phyloP scores from a whole-genome alignment of 2,329 filamentous ascomycete genomes.

The Neurospora crassa region DNA sequence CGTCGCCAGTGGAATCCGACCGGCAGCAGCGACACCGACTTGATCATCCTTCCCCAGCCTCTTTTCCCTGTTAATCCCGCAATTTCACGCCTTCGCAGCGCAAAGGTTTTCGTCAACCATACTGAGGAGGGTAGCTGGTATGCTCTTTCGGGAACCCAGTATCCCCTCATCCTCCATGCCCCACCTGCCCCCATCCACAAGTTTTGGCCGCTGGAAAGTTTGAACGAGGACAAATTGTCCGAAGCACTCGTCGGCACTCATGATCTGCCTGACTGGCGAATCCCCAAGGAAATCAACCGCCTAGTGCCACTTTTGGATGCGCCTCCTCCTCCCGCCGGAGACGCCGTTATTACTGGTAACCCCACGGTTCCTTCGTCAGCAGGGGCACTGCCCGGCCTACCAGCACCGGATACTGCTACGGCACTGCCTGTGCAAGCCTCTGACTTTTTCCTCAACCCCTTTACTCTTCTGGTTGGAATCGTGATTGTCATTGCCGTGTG shows the following conservation, averaged over 20 bases:
- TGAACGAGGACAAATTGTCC: constrained; percentile 39
- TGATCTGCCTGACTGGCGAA: constrained; percentile 39
- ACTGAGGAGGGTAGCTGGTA: constrained; percentile 88
- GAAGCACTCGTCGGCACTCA: constrained; percentile 65
- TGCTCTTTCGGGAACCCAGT: constrained; percentile 76
- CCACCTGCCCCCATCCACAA: constrained; percentile 36
- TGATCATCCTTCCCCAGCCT: constrained; percentile 82
- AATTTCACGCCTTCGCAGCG: constrained; percentile 43
- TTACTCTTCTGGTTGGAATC: background rate
- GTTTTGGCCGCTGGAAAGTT: constrained; percentile 38
- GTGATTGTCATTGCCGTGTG: background rate
- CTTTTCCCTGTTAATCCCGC: constrained; percentile 48
- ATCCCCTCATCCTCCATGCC: constrained; percentile 73
- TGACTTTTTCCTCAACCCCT: background rate
- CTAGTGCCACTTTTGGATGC: background rate
- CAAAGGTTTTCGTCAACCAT: constrained; percentile 75
- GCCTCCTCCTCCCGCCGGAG: background rate
- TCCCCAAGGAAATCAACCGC: background rate
- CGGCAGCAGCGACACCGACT: constrained; percentile 56
- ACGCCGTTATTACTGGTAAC: background rate
- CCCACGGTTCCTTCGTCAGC: background rate
- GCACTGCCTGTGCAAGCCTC: background rate
- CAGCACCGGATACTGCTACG: background rate
- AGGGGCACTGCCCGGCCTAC: background rate
- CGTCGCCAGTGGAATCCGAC: constrained; percentile 55